Conservation (phyloP, 2,329 filamentous ascomycete species). For the Scorias spongiosa region DNA sequence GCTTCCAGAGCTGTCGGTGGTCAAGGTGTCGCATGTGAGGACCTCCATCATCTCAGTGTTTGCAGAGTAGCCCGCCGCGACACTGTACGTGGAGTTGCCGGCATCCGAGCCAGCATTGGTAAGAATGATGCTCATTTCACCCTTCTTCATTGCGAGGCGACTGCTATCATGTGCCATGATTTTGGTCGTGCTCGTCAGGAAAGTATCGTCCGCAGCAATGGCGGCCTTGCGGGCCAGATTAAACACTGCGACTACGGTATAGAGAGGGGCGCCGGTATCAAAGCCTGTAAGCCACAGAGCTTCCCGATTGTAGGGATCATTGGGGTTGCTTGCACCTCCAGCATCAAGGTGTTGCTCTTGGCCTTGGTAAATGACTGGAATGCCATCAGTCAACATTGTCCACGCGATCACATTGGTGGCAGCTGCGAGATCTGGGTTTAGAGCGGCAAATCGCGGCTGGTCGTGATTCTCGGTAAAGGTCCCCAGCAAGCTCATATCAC, state of each 20-base stretch:
- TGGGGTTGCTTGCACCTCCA: conserved; percentile 5
- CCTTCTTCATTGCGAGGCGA: conserved; percentile 31
- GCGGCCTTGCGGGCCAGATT: conserved; percentile 36
- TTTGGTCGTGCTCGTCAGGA: conserved; percentile 24
- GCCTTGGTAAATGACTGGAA: conserved; percentile 49
- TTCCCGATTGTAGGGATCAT: conserved; percentile 22
- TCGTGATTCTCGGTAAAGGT: conserved; percentile 25
- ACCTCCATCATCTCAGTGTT: conserved; percentile 22
- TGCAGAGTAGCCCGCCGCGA: conserved; percentile 11
- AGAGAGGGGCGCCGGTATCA: conserved; percentile 24
- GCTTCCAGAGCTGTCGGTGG: conserved; percentile 22
- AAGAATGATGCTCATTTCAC: conserved; percentile 23
- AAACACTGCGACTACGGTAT: conserved; percentile 25
- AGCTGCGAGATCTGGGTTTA: conserved; percentile 36
- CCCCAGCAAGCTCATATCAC: conserved; percentile 22
- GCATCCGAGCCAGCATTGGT: conserved; percentile 13
- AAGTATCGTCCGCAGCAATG: conserved; percentile 22
- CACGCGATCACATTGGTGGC: conserved; percentile 46
- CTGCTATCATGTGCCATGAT: conserved; percentile 23
- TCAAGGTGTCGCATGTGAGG: conserved; percentile 28
- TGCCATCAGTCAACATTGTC: conserved; percentile 42
- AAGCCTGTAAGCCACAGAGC: conserved; percentile 23
- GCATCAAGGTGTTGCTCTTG: conserved; percentile 43
- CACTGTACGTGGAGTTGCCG: conserved; percentile 16
- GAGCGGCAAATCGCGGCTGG: conserved; percentile 23